A percentile compares a stretch with the other conserved stretches of the same genome.
phyloP scores from a whole-genome alignment of 306 rosid genomes.

The Oxytropis ochrocephala region DNA sequence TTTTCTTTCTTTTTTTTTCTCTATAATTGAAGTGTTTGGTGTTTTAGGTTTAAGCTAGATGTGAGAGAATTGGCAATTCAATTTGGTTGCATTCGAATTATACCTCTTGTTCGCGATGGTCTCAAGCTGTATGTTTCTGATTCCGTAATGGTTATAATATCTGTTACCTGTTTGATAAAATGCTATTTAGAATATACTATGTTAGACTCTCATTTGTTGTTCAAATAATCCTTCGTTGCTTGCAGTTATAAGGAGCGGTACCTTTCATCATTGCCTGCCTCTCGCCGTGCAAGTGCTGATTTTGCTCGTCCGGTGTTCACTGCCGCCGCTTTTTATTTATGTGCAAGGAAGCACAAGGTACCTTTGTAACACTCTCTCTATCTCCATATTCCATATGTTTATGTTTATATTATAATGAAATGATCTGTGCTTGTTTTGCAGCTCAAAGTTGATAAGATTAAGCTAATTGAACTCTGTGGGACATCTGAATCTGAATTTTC shows the following conservation, averaged over 20 bases:
- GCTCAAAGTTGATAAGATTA: slow-evolving; percentile 81
- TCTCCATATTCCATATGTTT: background rate
- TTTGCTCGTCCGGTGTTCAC: slow-evolving; percentile 79
- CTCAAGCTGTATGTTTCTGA: slow-evolving; percentile 53
- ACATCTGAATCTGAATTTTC: slow-evolving; percentile 84
- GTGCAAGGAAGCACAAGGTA: slow-evolving; percentile 90
- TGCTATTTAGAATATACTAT: background rate
- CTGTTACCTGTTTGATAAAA: slow-evolving; percentile 39
- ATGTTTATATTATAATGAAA: background rate
- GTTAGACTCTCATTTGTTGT: background rate
- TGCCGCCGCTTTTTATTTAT: slow-evolving; percentile 75
- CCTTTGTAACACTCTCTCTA: background rate
- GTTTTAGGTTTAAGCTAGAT: slow-evolving; percentile 59
- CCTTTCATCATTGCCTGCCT: slow-evolving; percentile 58
- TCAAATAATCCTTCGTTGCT: background rate
- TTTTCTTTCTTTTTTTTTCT: background rate
- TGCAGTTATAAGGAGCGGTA: slow-evolving; percentile 70
- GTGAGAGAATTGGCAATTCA: slow-evolving; percentile 83
- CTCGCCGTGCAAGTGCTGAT: slow-evolving; percentile 74
- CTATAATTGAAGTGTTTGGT: background rate
- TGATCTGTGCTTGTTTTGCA: slow-evolving; percentile 28
- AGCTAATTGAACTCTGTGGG: slow-evolving; percentile 81
- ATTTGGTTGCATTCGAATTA: slow-evolving; percentile 80
- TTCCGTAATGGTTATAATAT: background rate
- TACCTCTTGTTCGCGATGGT: slow-evolving; percentile 61